A percentile compares a stretch with the other conserved stretches of the same genome.
Conservation (phyloP, 2,329 filamentous ascomycete genomes). For the Dothideomycetes sp. region DNA sequence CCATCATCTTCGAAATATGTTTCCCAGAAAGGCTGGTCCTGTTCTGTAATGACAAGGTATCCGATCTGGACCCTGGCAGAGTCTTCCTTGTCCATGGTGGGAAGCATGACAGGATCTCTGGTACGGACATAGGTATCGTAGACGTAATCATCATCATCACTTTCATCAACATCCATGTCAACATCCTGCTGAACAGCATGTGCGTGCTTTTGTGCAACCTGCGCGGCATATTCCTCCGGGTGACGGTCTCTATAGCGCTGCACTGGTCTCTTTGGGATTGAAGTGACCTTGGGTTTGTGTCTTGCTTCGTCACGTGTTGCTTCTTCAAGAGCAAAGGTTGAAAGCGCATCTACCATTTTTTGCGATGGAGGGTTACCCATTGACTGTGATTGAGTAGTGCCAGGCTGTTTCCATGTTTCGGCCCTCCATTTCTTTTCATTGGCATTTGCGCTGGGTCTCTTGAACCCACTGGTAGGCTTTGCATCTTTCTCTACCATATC, state of each 20-base stretch:
- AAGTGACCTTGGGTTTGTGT: conserved; percentile 15
- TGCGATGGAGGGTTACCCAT: conserved; percentile 13
- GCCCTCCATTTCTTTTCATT: conserved; percentile 4
- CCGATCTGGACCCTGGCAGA: conserved; percentile 23
- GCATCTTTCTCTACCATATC: background rate
- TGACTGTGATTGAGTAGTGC: conserved; percentile 3
- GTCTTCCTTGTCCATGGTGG: conserved; percentile 12
- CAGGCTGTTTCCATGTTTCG: background rate
- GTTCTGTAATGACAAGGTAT: conserved; percentile 38
- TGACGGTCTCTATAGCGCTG: conserved; percentile 23
- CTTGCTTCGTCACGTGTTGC: conserved; percentile 12
- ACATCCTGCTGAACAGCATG: conserved; percentile 3
- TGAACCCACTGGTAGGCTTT: conserved; percentile 5
- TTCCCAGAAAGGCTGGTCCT: conserved; percentile 47
- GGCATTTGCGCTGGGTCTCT: conserved; percentile 9
- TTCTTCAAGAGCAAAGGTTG: conserved; percentile 10
- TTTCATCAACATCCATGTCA: conserved; percentile 28
- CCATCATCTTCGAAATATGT: conserved; percentile 40
- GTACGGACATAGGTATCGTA: conserved; percentile 50
- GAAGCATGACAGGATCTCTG: conserved; percentile 10
- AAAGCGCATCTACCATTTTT: conserved; percentile 5
- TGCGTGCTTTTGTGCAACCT: background rate
- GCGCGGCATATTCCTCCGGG: conserved; percentile 11
- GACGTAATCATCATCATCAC: conserved; percentile 45
- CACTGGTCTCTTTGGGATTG: conserved; percentile 23